Evolutionary conservation across 805 yeast species (phyloP), one percentile per base, ranked within the genome.

Genomic region (Cyberlindnera japonica): DNA sequence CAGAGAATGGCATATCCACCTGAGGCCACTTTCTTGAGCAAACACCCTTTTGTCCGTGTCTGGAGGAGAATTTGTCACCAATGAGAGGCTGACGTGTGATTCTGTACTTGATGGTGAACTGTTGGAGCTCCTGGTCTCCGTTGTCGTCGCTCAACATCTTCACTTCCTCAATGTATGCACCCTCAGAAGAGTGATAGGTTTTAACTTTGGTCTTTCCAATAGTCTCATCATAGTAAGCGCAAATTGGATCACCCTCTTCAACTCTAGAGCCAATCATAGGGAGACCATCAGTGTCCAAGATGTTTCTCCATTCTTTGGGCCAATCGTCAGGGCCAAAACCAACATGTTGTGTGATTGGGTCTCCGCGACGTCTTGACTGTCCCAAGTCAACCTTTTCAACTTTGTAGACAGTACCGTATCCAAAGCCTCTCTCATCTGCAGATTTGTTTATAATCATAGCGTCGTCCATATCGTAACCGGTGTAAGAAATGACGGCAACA

Each of bases 381-480:
- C 84, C 68, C 43, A 93, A 71, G 54, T 93, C 97, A 38, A 93
- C 75, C 67, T 87, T 88, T 63, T 93, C 99, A 22, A 85, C 93
- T 67, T 93, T 93, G 68, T 86, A 89, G 50, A 93, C 95, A 8
- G 95, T 86, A 67, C 99, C 99, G 56, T 93, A 91, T 15, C 95
- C 98, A 51, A 93, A 93, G 1, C 99, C 99, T 64, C 99, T 78
- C 68, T 93, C 99, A 57, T 90, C 95, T 0, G 98, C 97, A 37
- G 95, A 85, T 65, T 93, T 93, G 66, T 93, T 93, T 53, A 93
- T 78, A 58, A 93, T 93, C 98, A 93, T 91, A 61, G 99, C 99
- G 66, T 93, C 99, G 69, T 93, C 99, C 98, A 93, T 93, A 85
- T 93, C 99, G 61, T 93, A 93, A 54, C 99, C 99, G 1, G 99